A percentile compares a stretch with the other conserved stretches of the same genome.
These are phyloP conservation scores for Dillenia suffruticosa DNA, from an alignment of 164 flowering plant species.

Conservation along the genomic window DNA sequence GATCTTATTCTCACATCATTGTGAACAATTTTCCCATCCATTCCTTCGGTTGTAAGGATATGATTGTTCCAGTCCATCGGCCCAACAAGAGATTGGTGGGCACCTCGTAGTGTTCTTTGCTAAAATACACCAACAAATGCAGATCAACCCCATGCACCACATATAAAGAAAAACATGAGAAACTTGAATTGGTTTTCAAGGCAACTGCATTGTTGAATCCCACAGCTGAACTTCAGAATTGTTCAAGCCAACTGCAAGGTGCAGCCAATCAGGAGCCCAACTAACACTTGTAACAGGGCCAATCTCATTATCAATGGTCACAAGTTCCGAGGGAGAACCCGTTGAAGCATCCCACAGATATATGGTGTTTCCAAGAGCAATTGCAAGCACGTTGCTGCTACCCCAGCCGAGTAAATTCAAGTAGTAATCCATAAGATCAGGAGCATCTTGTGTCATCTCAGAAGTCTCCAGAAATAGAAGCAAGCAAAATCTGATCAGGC, in stretches of 20 bases:
- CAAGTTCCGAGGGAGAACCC: conserved; percentile 24
- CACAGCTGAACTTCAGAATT: conserved; percentile 20
- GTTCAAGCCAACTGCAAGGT: conserved; percentile 19
- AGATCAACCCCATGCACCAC: not conserved
- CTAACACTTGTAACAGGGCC: conserved; percentile 22
- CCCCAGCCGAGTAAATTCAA: conserved; percentile 26
- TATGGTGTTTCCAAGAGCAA: too few species aligned
- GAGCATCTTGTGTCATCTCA: conserved; percentile 20
- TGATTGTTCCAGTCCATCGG: conserved; percentile 26
- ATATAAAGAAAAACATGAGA: not conserved
- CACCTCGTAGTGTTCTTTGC: conserved; percentile 23
- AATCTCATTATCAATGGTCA: not conserved
- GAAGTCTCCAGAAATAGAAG: conserved; percentile 5
- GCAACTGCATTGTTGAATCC: conserved; percentile 10
- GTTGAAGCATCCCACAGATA: too few species aligned
- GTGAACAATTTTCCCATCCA: conserved; percentile 20
- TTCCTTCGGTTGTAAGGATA: conserved; percentile 20
- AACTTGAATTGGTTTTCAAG: not conserved
- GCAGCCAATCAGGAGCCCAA: conserved; percentile 22
- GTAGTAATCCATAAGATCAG: conserved; percentile 22
- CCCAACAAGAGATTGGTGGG: conserved; percentile 20
- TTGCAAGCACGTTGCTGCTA: not conserved
- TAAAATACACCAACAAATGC: conserved; percentile 3
- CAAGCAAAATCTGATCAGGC: too few species aligned
- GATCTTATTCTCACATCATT: conserved; percentile 24